phyloP scores from a whole-genome alignment of 2,329 filamentous ascomycete genomes.

The Penicillium expansum region DNA sequence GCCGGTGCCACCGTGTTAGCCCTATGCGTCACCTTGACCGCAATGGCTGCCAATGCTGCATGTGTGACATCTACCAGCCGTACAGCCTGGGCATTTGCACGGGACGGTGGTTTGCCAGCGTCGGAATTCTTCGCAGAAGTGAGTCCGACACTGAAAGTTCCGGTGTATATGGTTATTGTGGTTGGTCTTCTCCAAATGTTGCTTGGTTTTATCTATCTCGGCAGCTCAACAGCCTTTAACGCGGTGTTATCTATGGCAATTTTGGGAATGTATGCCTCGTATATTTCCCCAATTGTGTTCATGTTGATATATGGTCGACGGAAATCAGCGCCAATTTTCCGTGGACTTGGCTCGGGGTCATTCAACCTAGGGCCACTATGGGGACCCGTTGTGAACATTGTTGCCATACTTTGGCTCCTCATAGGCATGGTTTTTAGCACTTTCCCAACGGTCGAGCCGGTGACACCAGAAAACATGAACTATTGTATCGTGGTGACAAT shows the following conservation, averaged over 20 bases:
- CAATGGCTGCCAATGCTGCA: constrained; percentile 20
- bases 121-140: constrained; percentile 43
- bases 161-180: constrained; percentile 44
- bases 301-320: constrained; percentile 21
- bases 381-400: constrained; percentile 15
- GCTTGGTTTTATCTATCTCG: constrained; percentile 49
- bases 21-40: constrained; percentile 14
- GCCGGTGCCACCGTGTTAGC: constrained; percentile 16
- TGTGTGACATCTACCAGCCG: constrained; percentile 21
- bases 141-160: constrained; percentile 43
- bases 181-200: constrained; percentile 47
- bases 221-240: constrained; percentile 43
- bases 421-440: constrained; percentile 23
- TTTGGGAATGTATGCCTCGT: constrained; percentile 48
- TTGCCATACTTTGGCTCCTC: constrained; percentile 16
- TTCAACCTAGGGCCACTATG: constrained; percentile 16
- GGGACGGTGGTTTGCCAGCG: constrained; percentile 51
- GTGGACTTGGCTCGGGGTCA: constrained; percentile 4
- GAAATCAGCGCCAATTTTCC: background rate
- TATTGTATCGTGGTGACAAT: constrained; percentile 21
- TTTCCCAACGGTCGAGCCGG: constrained; percentile 21
- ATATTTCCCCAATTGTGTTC: constrained; percentile 47
- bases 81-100: constrained; percentile 50
- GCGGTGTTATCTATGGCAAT: constrained; percentile 48
- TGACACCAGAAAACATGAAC: constrained; percentile 21